Percentiles rank a stretch among this genome's conserved stretches.
Evolutionary conservation across 805 yeast species (phyloP).

Genomic region (Ogataea philodendri): DNA sequence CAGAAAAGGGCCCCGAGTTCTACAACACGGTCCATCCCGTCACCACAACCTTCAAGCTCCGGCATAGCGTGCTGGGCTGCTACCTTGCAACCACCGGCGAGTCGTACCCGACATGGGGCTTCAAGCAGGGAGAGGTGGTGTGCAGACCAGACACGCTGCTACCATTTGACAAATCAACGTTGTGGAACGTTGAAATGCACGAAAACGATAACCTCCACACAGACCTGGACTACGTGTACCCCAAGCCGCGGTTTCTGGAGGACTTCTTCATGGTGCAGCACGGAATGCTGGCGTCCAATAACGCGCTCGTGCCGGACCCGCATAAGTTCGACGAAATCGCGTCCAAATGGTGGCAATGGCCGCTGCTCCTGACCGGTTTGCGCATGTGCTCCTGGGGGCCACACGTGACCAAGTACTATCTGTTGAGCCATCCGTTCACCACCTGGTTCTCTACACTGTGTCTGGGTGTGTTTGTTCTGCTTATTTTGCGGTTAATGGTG

Average conservation of each 20-base stretch:
- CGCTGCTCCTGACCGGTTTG: conserved; percentile 61
- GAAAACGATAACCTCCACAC: conserved; percentile 44
- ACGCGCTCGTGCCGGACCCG: conserved; percentile 74
- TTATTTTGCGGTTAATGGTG: conserved; percentile 36
- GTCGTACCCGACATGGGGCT: conserved; percentile 93
- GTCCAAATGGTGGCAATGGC: conserved; percentile 84
- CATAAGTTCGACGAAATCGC: conserved; percentile 72
- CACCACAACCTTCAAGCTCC: conserved; percentile 77
- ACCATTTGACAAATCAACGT: conserved; percentile 54
- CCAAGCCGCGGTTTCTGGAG: conserved; percentile 54
- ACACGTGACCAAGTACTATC: conserved; percentile 54
- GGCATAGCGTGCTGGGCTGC: conserved; percentile 67
- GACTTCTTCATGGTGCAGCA: conserved; percentile 71
- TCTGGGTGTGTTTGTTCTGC: conserved; percentile 42
- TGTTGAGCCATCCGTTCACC: conserved; percentile 62
- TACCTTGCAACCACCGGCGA: conserved; percentile 82
- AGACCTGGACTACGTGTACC: conserved; percentile 38
- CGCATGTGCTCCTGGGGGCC: conserved; percentile 75
- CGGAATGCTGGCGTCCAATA: conserved; percentile 83
- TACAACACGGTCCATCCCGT: conserved; percentile 64
- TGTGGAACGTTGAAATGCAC: conserved; percentile 83
- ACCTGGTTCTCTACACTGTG: conserved; percentile 62
- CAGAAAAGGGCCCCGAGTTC: conserved; percentile 41
- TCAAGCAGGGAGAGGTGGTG: conserved; percentile 88
- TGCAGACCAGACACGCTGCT: conserved; percentile 50